Evolutionary conservation across 2,329 filamentous ascomycete genomes (phyloP), one percentile per base, ranked within the genome.

Genomic region (Exophiala sp.): DNA sequence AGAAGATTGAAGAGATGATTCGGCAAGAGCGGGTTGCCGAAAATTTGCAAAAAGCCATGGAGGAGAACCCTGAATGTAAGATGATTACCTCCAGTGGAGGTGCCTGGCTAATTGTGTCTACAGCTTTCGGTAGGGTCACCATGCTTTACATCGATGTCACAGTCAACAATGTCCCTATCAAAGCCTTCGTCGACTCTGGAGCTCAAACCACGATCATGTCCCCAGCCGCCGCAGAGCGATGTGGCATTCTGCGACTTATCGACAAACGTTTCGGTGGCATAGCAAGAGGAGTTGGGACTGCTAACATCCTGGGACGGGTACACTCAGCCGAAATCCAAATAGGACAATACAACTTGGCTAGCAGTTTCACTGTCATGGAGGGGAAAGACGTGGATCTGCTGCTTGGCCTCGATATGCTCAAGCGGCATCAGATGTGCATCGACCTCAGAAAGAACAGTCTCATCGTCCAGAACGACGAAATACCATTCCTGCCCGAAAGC

Each of bases 131-230:
- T 50, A 84, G 88, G 63, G 94, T 99, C 38, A 91, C 92, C 64
- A 94, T 99, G 86, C 83, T 99, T 44, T 99, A 99, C 72, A 88
- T 97, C 63, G 86, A 95, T 67, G 91, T 96, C 57, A 89, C 95
- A 69, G 94, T 99, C 65, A 99, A 99, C 71, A 87, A 89, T 10
- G 82, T 89, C 64, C 89, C 88, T 54, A 86, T 99, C 65, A 97
- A 96, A 76, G 94, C 92, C 2, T 87, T 99, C 63, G 94, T 99
- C 56, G 94, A 99, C 71, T 97, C 94, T 1, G 94, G 94, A 57
- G 94, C 94, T 20, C 94, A 99, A 74, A 91, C 92, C 21, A 99
- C 94, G 47, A 96, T 99, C 75, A 99, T 99, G 94, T 97, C 92
- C 4, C 94, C 94, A 4, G 80, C 85, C 20, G 96, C 91, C 67